These are phyloP conservation scores for Hypoxylon sp. DNA, from an alignment of 2,329 filamentous ascomycete species.

Conservation along the genomic window DNA sequence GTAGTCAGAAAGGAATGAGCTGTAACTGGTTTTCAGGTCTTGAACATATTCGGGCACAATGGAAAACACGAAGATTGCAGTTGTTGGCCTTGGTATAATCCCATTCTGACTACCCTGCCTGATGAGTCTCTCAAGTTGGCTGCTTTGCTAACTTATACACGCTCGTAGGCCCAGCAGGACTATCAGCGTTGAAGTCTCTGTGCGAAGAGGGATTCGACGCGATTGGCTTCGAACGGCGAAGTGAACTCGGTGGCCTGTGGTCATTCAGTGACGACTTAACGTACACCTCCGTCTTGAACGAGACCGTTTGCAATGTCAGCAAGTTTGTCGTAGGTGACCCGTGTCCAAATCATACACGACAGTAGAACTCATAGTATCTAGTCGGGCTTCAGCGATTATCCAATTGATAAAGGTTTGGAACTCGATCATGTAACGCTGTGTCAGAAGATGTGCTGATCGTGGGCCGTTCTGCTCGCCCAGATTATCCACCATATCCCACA, in stretches of 20 bases:
- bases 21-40: neutral
- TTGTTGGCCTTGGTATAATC: conserved; percentile 43
- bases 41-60: neutral
- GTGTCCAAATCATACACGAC: neutral
- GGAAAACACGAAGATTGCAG: conserved; percentile 35
- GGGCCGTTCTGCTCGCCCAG: conserved; percentile 4
- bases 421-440: too few species aligned
- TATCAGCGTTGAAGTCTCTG: conserved; percentile 53
- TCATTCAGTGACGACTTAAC: conserved; percentile 47
- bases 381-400: conserved; percentile 37
- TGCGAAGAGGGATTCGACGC: conserved; percentile 55
- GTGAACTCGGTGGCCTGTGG: conserved; percentile 54
- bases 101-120: neutral
- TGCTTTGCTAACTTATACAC: conserved; percentile 1
- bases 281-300: conserved; percentile 38
- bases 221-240: conserved; percentile 53
- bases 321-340: conserved; percentile 35
- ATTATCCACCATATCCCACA: conserved; percentile 25
- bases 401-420: conserved; percentile 29
- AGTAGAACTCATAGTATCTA: conserved; percentile 8
- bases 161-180: conserved; percentile 46
- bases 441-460: neutral
- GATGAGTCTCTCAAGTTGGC: neutral
- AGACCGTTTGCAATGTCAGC: conserved; percentile 50
- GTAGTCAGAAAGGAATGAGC: too few species aligned